Percentiles rank a stretch among this genome's conserved stretches.
Evolutionary conservation across 2,329 filamentous ascomycete genomes (phyloP).

Genomic region (Pseudogymnoascus sp.): DNA sequence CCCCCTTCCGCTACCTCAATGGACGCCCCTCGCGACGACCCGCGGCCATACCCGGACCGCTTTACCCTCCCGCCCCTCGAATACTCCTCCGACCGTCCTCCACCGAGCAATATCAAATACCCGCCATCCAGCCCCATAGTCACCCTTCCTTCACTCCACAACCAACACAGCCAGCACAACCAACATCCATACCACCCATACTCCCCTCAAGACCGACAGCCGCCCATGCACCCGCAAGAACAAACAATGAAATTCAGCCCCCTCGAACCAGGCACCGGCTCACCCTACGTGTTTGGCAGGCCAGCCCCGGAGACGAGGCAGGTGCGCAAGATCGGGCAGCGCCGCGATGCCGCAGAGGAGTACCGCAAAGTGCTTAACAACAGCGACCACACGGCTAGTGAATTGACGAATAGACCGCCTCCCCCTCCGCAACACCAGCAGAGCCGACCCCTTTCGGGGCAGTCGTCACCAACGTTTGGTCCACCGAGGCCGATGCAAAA

Average conservation of each 20-base stretch:
- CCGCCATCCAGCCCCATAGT: not conserved
- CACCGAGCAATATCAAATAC: not conserved
- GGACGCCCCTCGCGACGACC: not conserved
- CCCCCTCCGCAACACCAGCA: not conserved
- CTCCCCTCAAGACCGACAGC: not conserved
- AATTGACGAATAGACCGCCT: not conserved
- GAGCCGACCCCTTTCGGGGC: not conserved
- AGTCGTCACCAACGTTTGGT: not conserved
- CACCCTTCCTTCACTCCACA: not conserved
- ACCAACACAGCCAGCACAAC: not conserved
- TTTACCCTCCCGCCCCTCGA: not conserved
- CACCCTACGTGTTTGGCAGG: not conserved
- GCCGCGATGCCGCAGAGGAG: not conserved
- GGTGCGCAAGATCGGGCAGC: constrained; percentile 2
- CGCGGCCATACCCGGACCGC: not conserved
- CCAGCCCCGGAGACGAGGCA: not conserved
- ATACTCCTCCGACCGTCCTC: not conserved
- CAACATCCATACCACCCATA: constrained; percentile 1
- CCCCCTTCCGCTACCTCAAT: not conserved
- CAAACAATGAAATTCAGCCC: not conserved
- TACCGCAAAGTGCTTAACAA: not conserved
- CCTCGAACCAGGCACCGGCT: not conserved
- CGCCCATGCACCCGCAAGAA: constrained; percentile 3
- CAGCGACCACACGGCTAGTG: not conserved
- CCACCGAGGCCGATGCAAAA: not conserved